Percentiles rank a stretch among this genome's conserved stretches.
Conservation (phyloP, 192 early-diverging fungal genomes). For the Backusella sp. region DNA sequence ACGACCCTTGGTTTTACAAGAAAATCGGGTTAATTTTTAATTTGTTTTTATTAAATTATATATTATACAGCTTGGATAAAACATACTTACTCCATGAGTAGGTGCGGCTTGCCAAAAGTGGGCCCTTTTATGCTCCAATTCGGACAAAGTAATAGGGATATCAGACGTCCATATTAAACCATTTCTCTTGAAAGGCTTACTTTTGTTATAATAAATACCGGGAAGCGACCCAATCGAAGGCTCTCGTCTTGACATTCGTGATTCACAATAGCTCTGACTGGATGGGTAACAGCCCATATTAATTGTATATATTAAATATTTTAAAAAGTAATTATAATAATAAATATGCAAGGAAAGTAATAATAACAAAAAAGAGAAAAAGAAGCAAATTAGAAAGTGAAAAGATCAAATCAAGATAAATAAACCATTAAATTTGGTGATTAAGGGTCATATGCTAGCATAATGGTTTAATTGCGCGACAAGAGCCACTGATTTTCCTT, state of each 20-base stretch:
- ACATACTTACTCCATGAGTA: slow-evolving; percentile 55
- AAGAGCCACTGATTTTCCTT: slow-evolving; percentile 6
- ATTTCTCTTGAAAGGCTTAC: slow-evolving; percentile 34
- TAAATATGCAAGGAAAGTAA: neutral
- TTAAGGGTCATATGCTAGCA: neutral
- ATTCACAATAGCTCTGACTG: neutral
- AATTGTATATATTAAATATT: neutral
- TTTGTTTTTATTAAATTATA: neutral
- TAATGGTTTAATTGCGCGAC: slow-evolving; percentile 11
- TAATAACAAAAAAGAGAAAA: neutral
- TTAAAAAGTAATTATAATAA: neutral
- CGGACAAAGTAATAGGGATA: slow-evolving; percentile 32
- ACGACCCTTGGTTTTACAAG: slow-evolving; percentile 43
- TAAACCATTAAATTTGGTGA: neutral
- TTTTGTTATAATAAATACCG: neutral
- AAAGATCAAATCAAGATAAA: neutral
- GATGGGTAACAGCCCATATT: slow-evolving; percentile 13
- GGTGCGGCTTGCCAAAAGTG: slow-evolving; percentile 79
- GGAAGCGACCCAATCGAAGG: neutral
- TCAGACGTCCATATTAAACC: slow-evolving; percentile 41
- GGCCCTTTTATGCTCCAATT: slow-evolving; percentile 52
- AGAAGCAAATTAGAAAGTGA: neutral
- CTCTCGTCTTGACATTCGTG: neutral
- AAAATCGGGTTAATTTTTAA: neutral
- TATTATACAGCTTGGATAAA: neutral